Evolutionary conservation across 208 protist species (phyloP).

Genomic region (Trypanosoma caninum): DNA sequence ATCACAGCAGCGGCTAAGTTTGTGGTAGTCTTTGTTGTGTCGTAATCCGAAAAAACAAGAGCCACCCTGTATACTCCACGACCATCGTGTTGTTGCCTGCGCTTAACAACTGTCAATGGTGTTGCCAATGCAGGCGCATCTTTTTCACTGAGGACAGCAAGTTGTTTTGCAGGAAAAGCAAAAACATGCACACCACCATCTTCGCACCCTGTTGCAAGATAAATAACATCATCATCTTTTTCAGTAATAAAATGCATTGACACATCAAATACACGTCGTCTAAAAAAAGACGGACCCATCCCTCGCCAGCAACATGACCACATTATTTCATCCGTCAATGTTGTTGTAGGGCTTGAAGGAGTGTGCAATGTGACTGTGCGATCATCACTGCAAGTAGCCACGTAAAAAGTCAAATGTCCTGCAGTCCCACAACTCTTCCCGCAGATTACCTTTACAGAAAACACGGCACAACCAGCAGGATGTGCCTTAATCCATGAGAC

Average conservation of each 20-base stretch:
- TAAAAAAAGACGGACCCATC: slow-evolving; percentile 29
- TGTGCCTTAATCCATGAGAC: slow-evolving; percentile 39
- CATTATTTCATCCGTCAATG: slow-evolving; percentile 10
- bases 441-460: slow-evolving; percentile 32
- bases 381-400: slow-evolving; percentile 81
- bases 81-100: slow-evolving; percentile 47
- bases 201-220: slow-evolving; percentile 46
- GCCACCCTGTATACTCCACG: slow-evolving; percentile 58
- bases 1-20: slow-evolving; percentile 23
- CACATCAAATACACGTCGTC: slow-evolving; percentile 68
- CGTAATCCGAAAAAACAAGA: too few species aligned
- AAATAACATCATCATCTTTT: neutral
- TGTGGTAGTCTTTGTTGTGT: too few species aligned
- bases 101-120: neutral
- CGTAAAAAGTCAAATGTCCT: slow-evolving; percentile 8
- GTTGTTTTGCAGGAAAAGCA: slow-evolving; percentile 9
- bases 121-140: neutral
- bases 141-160: neutral
- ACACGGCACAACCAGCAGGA: slow-evolving; percentile 55
- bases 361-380: slow-evolving; percentile 37
- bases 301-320: slow-evolving; percentile 43
- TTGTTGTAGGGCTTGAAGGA: neutral
- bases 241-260: slow-evolving; percentile 15
- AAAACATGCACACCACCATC: slow-evolving; percentile 54
- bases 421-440: neutral